Conservation (phyloP, 495 filamentous ascomycete genomes). For the Lophium mytilinum region DNA sequence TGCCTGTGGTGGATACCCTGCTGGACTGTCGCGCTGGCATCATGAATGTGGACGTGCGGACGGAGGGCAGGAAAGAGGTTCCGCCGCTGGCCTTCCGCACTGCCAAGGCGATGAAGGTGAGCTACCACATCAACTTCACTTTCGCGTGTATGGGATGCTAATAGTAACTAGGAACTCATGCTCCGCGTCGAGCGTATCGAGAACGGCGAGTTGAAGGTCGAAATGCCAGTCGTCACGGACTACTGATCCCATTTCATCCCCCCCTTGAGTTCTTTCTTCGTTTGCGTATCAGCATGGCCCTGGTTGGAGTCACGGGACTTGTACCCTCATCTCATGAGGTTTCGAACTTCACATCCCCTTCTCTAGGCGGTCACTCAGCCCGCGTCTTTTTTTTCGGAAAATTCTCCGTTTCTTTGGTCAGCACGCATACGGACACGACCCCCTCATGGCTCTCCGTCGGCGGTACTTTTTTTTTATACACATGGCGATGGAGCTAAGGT, state of each 20-base stretch:
- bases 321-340: too few relatives aligned
- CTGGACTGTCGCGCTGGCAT: constrained; percentile 58
- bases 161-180: constrained; percentile 23
- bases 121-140: not conserved
- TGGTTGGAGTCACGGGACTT: too few relatives aligned
- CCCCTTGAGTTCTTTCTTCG: too few relatives aligned
- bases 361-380: too few relatives aligned
- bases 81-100: constrained; percentile 85
- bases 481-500: too few relatives aligned
- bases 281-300: too few relatives aligned
- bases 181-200: constrained; percentile 29
- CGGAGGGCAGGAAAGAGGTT: constrained; percentile 59
- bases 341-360: too few relatives aligned
- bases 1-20: constrained; percentile 55
- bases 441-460: too few relatives aligned
- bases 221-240: constrained; percentile 13
- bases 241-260: constrained; percentile 2
- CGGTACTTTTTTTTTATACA: too few relatives aligned
- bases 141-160: constrained; percentile 1
- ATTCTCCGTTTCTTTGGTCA: too few relatives aligned
- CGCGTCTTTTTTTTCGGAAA: too few relatives aligned
- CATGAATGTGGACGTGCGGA: constrained; percentile 57
- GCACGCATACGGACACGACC: too few relatives aligned
- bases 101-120: constrained; percentile 61
- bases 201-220: constrained; percentile 25